A percentile compares a stretch with the other conserved stretches of the same genome.
These are phyloP conservation scores for Didymella pinodella DNA, from an alignment of 2,329 filamentous ascomycete species.

Conservation along the genomic window DNA sequence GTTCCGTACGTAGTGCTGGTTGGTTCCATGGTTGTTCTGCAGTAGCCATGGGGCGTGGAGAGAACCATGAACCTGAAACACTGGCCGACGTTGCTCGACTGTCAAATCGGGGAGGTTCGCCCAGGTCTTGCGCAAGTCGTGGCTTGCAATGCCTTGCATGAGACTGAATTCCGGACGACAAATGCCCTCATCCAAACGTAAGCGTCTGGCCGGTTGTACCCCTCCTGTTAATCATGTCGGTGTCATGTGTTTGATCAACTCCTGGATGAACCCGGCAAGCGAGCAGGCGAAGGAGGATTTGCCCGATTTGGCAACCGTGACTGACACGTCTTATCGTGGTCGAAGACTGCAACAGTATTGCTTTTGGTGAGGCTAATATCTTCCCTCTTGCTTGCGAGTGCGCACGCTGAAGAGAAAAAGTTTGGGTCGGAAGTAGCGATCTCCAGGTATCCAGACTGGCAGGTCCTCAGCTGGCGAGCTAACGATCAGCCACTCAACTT, in stretches of 20 bases:
- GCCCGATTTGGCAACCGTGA: constrained; percentile 13
- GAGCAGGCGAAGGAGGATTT: constrained; percentile 8
- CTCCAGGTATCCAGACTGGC: constrained; percentile 1
- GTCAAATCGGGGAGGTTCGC: constrained; percentile 26
- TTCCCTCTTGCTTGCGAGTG: neutral
- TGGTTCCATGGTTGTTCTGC: constrained; percentile 19
- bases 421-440: constrained; percentile 2
- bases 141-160: constrained; percentile 14
- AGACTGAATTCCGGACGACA: constrained; percentile 6
- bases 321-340: constrained; percentile 11
- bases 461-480: constrained; percentile 8
- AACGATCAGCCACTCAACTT: constrained; percentile 14
- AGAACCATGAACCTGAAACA: constrained; percentile 31
- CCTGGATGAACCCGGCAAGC: constrained; percentile 25
- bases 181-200: neutral
- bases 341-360: constrained; percentile 4
- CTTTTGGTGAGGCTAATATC: neutral
- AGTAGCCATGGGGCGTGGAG: constrained; percentile 22
- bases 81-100: constrained; percentile 23
- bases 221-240: neutral
- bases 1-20: neutral
- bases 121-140: constrained; percentile 7
- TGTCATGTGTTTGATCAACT: constrained; percentile 30
- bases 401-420: neutral
- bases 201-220: constrained; percentile 1